Evolutionary conservation across 1,284 basidiomycete genomes (phyloP), one percentile per base, ranked within the genome.

Genomic region (Apiotrichum veenhuisii): DNA sequence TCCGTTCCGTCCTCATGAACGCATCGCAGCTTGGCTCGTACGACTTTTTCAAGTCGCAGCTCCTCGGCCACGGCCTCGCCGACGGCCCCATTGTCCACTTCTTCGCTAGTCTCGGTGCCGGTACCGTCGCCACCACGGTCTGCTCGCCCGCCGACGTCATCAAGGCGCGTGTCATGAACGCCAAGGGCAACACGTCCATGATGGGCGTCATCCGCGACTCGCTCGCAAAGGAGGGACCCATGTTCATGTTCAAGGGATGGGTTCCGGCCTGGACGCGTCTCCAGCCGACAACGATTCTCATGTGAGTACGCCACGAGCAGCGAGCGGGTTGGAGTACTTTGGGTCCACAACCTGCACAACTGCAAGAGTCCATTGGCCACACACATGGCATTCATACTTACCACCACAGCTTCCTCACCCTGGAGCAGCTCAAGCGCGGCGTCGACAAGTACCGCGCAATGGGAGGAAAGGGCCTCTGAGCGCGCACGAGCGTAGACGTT

Each of bases 181-280:
- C 90, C 86, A 87, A 2, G 88, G 89, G 89, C 33, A 86, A 86
- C 7, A 83, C 80, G 82, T 88, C 87, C 18, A 87, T 89, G 2
- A 61, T 90, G 27, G 80, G 75, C 12, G 85, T 90, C 48, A 90
- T 94, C 72, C 79, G 82, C 33, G 70, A 81, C 10, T 88, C 89
- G 47, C 81, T 94, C 63, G 81, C 82, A 59, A 86, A 80, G 61
- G 91, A 95, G 73, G 92, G 91, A 8, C 73, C 88, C 5, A 85
- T 87, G 82, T 94, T 92, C 82, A 89, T 94, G 85, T 93, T 95
- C 81, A 91, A 90, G 88, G 91, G 77, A 20, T 73, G 89, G 90
- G 76, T 71, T 5, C 73, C 73, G 0, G 70, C 73, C 23, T 92
- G 89, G 89, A 84, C 83, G 56, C 82, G 90, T 73, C 81, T 92